Base-by-base conservation (phyloP, 176 grass and related monocot genomes). In the Raddia distichophylla region DNA sequence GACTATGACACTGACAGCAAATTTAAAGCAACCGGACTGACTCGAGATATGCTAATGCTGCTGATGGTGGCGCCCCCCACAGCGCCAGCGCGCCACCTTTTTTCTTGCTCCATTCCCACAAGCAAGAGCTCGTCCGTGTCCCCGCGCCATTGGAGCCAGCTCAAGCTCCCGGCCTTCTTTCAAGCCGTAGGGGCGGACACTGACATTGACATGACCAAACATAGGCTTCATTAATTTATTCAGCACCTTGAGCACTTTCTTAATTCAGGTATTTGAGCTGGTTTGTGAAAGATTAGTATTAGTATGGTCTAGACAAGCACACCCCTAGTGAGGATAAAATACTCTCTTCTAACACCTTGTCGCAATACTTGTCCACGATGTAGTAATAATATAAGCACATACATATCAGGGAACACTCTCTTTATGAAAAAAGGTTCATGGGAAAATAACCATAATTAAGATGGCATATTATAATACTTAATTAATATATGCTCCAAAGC, bases 141-240 rank as follows among this genome's bases (percentile, higher is more conserved):
- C 46, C 60, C 9, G 0, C 65, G 76, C 48, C 60, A 82, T 63
- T 82, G 80, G 68, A 73, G 67, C 45, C 56, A 37, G 56, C 56
- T 63, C 45, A 44, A 37, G 56, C 56, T 63, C 56, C 45, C 40
- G 10, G 10, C 16, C 33, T 18, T 40, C 40, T 6, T 40, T 54
- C 53, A 54, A 27, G 35, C 27, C 27, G 5, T 72, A 40, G 37
- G 17, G 67, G 60, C 4, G 22, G 22, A 15, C 12, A 8, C 32
- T 63, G 68, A 82, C 17, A 63, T 62, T 15, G 58, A 40, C 57
- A 63, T 43, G 45, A 63, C 57, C 47, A 42, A 62, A 62, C 80
- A 40, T 17, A 34, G 12, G 66, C 17, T 50, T 50, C 22, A 20
- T 50, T 50, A 15, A 20, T 77, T 34, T 49, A 18, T 49, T 61